phyloP scores from a whole-genome alignment of 1,284 basidiomycete species.

The Ganoderma sinense region DNA sequence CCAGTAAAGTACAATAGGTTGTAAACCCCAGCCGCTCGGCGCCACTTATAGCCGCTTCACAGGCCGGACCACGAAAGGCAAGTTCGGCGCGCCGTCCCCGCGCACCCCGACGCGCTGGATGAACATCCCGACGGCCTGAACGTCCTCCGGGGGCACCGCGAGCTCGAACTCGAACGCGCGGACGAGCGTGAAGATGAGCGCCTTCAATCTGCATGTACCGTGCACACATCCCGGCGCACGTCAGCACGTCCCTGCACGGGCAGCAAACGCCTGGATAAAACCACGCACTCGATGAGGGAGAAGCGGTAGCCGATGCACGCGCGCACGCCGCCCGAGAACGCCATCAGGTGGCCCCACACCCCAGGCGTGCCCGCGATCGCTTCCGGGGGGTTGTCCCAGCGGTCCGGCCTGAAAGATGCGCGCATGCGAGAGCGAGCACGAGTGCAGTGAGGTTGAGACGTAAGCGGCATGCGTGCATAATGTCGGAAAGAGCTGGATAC shows the following conservation, averaged over 20 bases:
- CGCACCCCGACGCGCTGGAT: constrained; percentile 31
- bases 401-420: constrained; percentile 59
- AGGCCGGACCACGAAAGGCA: constrained; percentile 32
- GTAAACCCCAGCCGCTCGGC: too few relatives aligned
- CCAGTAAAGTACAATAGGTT: neutral
- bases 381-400: constrained; percentile 61
- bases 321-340: constrained; percentile 67
- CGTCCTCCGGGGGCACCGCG: constrained; percentile 43
- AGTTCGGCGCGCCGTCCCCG: constrained; percentile 23
- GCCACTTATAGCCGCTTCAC: neutral
- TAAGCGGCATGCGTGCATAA: neutral
- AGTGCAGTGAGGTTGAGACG: neutral
- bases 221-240: too few relatives aligned
- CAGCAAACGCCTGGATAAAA: neutral
- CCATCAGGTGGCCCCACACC: constrained; percentile 64
- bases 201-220: constrained; percentile 50
- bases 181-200: constrained; percentile 63
- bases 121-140: constrained; percentile 18
- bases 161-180: constrained; percentile 64
- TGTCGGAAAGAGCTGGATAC: constrained; percentile 18
- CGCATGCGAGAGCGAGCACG: too few relatives aligned
- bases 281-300: constrained; percentile 64
- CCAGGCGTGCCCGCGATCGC: constrained; percentile 57
- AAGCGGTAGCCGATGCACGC: constrained; percentile 79
- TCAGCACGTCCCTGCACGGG: constrained; percentile 54